These are phyloP conservation scores for Pogostemon cablin DNA, from an alignment of 257 asterid species.

Conservation along the genomic window DNA sequence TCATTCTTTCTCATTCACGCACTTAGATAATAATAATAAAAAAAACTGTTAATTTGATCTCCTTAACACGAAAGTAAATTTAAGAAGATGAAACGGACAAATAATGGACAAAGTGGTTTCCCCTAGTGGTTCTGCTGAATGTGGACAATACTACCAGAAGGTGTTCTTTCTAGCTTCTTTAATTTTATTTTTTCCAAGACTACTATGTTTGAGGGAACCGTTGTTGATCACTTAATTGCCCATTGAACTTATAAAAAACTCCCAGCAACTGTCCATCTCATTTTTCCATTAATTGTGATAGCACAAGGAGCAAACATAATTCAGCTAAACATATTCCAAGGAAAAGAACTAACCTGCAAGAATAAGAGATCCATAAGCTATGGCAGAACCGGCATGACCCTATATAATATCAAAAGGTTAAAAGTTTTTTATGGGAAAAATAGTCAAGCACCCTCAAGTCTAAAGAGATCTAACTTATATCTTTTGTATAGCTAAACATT, in stretches of 20 bases:
- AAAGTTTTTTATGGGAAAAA: slow-evolving; percentile 19
- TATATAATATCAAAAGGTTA: slow-evolving; percentile 38
- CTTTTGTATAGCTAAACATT: neutral
- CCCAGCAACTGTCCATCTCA: neutral
- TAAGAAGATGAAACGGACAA: too few relatives aligned
- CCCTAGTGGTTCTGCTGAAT: too few relatives aligned
- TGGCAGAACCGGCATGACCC: slow-evolving; percentile 95
- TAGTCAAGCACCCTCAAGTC: slow-evolving; percentile 14
- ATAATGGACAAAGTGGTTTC: too few relatives aligned
- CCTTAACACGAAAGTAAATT: too few relatives aligned
- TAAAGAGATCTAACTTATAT: slow-evolving; percentile 15
- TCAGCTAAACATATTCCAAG: slow-evolving; percentile 9
- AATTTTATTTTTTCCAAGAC: neutral
- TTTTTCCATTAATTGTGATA: neutral
- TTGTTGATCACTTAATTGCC: neutral
- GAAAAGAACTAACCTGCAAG: slow-evolving; percentile 56
- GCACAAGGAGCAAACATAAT: slow-evolving; percentile 5
- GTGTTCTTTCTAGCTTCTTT: neutral
- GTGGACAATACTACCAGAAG: neutral
- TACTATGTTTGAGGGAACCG: neutral
- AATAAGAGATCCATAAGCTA: slow-evolving; percentile 91
- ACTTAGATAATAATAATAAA: too few relatives aligned
- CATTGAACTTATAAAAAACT: slow-evolving; percentile 7
- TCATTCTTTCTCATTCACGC: too few relatives aligned
- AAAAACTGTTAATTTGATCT: too few relatives aligned